These are phyloP conservation scores for Umbilicus rupestris DNA, from an alignment of 164 flowering plant genomes.

Conservation along the genomic window DNA sequence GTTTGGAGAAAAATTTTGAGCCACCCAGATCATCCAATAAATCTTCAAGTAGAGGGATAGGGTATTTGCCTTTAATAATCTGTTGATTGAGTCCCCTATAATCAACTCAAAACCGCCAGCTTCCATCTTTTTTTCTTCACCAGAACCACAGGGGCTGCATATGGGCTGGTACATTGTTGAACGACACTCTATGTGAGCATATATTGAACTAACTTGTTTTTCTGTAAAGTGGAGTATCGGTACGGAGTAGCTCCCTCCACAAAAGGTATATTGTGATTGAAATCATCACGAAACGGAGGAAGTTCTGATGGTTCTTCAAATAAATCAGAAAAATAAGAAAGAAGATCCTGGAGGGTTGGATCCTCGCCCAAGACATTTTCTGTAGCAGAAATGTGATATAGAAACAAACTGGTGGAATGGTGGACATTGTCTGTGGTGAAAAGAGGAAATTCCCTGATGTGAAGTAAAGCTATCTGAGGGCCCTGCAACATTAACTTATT, in stretches of 20 bases:
- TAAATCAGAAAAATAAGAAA: no score
- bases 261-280: not conserved
- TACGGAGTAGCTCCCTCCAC: not conserved
- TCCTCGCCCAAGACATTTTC: no score
- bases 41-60: no score
- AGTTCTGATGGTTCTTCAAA: not conserved
- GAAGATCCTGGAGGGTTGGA: no score
- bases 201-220: not conserved
- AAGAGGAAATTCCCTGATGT: no score
- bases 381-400: no score
- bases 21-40: not conserved
- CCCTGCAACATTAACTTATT: no score
- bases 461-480: no score
- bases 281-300: no score
- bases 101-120: not conserved
- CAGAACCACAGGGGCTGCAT: not conserved
- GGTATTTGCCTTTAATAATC: not conserved
- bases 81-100: not conserved
- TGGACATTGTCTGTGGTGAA: no score
- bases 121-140: constrained; percentile 5
- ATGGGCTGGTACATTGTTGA: not conserved
- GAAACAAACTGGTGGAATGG: no score
- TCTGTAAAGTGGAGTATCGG: not conserved
- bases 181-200: no score
- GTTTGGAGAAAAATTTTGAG: not conserved